Conservation (phyloP, 257 asterid species). For the Capsicum baccatum region DNA sequence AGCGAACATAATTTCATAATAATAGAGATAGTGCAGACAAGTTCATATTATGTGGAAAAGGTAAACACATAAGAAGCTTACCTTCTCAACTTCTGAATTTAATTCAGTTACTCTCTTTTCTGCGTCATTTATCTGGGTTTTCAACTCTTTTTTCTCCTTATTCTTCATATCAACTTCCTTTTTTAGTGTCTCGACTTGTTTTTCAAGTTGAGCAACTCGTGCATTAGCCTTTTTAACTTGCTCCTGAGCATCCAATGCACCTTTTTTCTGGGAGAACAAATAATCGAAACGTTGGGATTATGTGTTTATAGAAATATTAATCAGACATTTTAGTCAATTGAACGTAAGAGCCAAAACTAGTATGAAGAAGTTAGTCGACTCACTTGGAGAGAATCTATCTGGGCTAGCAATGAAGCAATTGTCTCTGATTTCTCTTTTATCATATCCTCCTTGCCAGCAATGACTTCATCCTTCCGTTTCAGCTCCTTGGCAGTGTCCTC, state of each 20-base stretch:
- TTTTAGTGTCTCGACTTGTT: constrained; percentile 66
- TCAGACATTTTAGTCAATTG: background rate
- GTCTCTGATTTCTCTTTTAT: constrained; percentile 66
- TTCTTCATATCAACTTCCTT: constrained; percentile 52
- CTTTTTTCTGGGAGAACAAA: constrained; percentile 51
- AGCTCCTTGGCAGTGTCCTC: constrained; percentile 63
- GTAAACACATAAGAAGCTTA: constrained; percentile 11
- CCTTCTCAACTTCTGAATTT: constrained; percentile 33
- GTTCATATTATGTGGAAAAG: background rate
- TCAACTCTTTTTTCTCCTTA: constrained; percentile 62
- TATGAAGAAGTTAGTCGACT: constrained; percentile 36
- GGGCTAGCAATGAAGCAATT: constrained; percentile 66
- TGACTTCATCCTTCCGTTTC: constrained; percentile 63
- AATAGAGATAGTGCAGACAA: background rate
- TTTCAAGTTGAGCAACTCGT: constrained; percentile 69
- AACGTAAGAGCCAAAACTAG: background rate
- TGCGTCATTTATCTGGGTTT: constrained; percentile 60
- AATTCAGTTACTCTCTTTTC: constrained; percentile 63
- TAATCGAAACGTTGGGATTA: constrained; percentile 10
- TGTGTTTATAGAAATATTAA: background rate
- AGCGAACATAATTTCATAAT: background rate
- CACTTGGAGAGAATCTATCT: constrained; percentile 75
- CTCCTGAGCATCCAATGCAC: constrained; percentile 62
- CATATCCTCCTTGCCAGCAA: constrained; percentile 68
- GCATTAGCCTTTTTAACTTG: constrained; percentile 74